Percentiles rank a stretch among this genome's conserved stretches.
phyloP scores from a whole-genome alignment of 768 basidiomycete species.

The Tylopilus sp. region DNA sequence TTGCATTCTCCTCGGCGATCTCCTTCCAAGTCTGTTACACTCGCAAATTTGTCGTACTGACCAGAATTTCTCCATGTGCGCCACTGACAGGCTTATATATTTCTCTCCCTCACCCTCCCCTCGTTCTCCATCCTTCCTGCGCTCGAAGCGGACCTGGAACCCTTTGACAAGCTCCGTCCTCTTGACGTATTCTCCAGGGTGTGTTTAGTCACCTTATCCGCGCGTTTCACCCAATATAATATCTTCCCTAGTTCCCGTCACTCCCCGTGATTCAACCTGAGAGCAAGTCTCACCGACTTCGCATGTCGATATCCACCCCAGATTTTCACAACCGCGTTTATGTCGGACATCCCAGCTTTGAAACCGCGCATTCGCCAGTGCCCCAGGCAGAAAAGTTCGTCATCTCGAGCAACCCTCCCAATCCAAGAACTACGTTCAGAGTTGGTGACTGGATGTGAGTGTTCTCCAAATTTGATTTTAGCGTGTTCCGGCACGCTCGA shows the following conservation, averaged over 20 bases:
- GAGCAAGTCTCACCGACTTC: constrained; percentile 21
- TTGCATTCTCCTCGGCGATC: constrained; percentile 19
- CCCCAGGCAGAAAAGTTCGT: constrained; percentile 42
- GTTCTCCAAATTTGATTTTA: constrained; percentile 20
- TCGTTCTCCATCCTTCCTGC: constrained; percentile 50
- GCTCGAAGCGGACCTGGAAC: constrained; percentile 61
- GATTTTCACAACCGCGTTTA: constrained; percentile 27
- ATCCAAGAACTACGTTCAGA: constrained; percentile 63
- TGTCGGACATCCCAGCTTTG: neutral
- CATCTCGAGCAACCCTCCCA: constrained; percentile 69
- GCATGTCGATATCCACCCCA: constrained; percentile 35
- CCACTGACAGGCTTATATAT: constrained; percentile 47
- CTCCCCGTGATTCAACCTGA: constrained; percentile 23
- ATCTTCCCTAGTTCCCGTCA: constrained; percentile 14
- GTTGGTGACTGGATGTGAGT: constrained; percentile 78
- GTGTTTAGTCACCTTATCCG: neutral
- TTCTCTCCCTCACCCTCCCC: constrained; percentile 49
- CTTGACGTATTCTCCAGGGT: constrained; percentile 36
- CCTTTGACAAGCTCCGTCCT: constrained; percentile 52
- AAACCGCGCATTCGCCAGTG: neutral
- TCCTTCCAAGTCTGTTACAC: neutral
- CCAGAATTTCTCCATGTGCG: neutral
- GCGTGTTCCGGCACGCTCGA: constrained; percentile 4
- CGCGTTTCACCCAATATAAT: neutral
- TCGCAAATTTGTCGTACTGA: constrained; percentile 20